Conservation (phyloP, 768 basidiomycete species). For the Pilatotrama ljubarskyi region DNA sequence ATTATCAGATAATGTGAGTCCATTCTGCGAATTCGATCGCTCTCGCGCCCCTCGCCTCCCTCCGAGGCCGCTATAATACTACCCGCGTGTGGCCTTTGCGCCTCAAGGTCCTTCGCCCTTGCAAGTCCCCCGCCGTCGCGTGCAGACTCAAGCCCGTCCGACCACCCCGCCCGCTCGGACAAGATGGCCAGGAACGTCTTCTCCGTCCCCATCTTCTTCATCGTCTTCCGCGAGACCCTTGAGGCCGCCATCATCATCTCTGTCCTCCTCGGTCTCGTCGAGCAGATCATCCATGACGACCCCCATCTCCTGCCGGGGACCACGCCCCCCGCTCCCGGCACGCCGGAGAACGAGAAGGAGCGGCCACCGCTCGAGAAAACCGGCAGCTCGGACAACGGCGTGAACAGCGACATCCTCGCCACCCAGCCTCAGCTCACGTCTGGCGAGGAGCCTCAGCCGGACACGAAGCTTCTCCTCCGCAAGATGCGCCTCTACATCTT, state of each 20-base stretch:
- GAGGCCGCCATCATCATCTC: constrained; percentile 93
- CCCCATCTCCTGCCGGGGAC: constrained; percentile 15
- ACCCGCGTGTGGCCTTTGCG: constrained; percentile 7
- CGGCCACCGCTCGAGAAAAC: constrained; percentile 5
- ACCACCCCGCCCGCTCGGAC: constrained; percentile 12
- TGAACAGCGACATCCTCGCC: constrained; percentile 5
- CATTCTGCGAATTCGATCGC: constrained; percentile 2
- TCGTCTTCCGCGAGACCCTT: constrained; percentile 92
- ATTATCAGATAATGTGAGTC: constrained; percentile 30
- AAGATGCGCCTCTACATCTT: constrained; percentile 80
- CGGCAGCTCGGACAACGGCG: constrained; percentile 15
- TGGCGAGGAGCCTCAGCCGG: constrained; percentile 27
- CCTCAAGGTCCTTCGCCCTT: constrained; percentile 12
- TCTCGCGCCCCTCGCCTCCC: constrained; percentile 4
- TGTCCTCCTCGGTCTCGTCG: constrained; percentile 87
- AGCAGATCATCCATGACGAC: constrained; percentile 64
- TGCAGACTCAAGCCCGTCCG: constrained; percentile 1
- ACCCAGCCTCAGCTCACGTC: constrained; percentile 23
- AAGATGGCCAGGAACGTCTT: constrained; percentile 76
- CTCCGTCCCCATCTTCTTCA: constrained; percentile 93
- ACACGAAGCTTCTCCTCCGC: constrained; percentile 49
- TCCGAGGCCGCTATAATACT: constrained; percentile 11
- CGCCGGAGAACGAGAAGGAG: constrained; percentile 24
- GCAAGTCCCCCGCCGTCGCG: constrained; percentile 18
- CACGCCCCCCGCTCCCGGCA: constrained; percentile 7